Conservation (phyloP, 2,329 filamentous ascomycete species). For the Cadophora gregata region DNA sequence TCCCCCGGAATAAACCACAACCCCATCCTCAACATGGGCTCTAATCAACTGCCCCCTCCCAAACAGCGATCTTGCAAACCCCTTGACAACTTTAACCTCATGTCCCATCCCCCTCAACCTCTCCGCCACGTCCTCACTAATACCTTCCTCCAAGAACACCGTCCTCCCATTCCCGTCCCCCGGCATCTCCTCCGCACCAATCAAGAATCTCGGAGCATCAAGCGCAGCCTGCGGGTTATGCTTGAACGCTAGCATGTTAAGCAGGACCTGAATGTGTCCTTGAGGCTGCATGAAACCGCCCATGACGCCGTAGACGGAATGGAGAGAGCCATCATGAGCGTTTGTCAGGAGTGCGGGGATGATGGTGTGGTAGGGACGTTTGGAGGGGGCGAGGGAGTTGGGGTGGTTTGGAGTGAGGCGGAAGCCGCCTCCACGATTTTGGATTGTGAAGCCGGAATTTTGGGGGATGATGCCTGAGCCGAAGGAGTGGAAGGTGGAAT, state of each 20-base stretch:
- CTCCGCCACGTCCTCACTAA: conserved; percentile 69
- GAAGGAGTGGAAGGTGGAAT: conserved; percentile 90
- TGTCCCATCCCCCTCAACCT: conserved; percentile 76
- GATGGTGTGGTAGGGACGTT: conserved; percentile 96
- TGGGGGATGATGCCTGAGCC: conserved; percentile 85
- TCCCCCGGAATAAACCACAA: conserved; percentile 81
- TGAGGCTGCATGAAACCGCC: conserved; percentile 99
- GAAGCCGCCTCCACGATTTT: conserved; percentile 93
- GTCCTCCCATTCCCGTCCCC: conserved; percentile 62
- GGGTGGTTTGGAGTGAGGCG: conserved; percentile 73
- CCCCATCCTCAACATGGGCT: conserved; percentile 76
- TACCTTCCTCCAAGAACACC: conserved; percentile 84
- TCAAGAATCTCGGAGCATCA: conserved; percentile 89
- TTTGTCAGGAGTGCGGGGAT: conserved; percentile 93
- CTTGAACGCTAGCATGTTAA: conserved; percentile 86
- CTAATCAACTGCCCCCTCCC: conserved; percentile 88
- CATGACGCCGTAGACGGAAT: conserved; percentile 95
- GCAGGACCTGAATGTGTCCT: conserved; percentile 89
- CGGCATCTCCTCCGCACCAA: conserved; percentile 72
- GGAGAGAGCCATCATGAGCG: conserved; percentile 71
- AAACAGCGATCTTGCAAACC: conserved; percentile 71
- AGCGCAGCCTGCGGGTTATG: conserved; percentile 86
- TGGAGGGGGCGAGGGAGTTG: conserved; percentile 79
- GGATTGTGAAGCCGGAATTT: conserved; percentile 89
- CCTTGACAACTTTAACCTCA: conserved; percentile 70